Percentiles rank a stretch among this genome's conserved stretches.
Evolutionary conservation across 179 eudicot species (phyloP).

Genomic region (Beta macrorhiza): DNA sequence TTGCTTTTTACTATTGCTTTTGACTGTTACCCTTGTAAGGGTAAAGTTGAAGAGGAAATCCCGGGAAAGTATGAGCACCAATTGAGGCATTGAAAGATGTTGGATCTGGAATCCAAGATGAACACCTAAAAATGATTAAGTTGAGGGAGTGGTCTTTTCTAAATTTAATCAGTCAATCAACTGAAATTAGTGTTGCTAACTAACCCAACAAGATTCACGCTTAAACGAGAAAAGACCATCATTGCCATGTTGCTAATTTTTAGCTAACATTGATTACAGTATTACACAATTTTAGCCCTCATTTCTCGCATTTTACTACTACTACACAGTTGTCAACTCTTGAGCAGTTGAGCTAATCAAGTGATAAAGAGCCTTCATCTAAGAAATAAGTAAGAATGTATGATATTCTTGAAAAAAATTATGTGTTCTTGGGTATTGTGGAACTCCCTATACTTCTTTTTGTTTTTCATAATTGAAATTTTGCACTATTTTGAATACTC

Average conservation of each 20-base stretch:
- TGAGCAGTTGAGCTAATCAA: neutral
- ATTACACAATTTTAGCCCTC: neutral
- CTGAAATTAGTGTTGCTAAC: slow-evolving; percentile 12
- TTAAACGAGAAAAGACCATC: slow-evolving; percentile 25
- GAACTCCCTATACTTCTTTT: no score
- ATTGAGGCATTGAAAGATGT: slow-evolving; percentile 14
- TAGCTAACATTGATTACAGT: slow-evolving; percentile 25
- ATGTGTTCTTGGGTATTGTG: no score
- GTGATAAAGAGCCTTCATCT: neutral
- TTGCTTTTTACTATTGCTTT: slow-evolving; percentile 6
- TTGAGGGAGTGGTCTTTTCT: neutral
- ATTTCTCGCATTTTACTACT: slow-evolving; percentile 26
- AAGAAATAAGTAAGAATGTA: neutral
- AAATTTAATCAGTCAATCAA: slow-evolving; percentile 13
- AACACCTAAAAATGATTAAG: neutral
- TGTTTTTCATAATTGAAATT: no score
- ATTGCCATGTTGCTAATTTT: slow-evolving; percentile 3
- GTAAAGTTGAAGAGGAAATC: neutral
- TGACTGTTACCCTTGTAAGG: neutral
- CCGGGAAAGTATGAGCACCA: slow-evolving; percentile 16
- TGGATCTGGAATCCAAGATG: neutral
- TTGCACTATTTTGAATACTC: no score
- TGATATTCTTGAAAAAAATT: no score
- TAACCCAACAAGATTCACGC: slow-evolving; percentile 29
- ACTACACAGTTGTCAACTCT: neutral